Base-by-base conservation (phyloP, 2,329 filamentous ascomycete species). In the Fusarium nisikadoi region DNA sequence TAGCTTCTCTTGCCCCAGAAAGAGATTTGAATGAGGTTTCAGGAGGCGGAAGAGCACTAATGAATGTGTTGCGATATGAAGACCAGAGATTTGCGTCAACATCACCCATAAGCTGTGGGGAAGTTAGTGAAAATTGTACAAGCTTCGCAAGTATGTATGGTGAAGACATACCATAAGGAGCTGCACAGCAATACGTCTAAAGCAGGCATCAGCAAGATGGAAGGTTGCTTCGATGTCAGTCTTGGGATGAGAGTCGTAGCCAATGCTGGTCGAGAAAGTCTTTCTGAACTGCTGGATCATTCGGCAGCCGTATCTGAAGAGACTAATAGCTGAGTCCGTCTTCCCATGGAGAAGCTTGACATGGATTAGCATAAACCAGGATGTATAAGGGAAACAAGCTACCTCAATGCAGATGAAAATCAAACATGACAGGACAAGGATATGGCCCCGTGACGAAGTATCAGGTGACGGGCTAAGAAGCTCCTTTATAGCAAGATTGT, bases 361-460 rank as follows among this genome's bases (percentile, higher is more conserved):
- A 4, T 1, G 1, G 8, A 3, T 70, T 8, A 69, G 38, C 13
- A n/a, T 41, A 39, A 1, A 38, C 2, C 20, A 1, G 16, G 14
- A 2, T 25, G 6, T 5, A 25, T 6, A 1, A 11, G 5, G 0
- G 17, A 11, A 8, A 29, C 0, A 13, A 5, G 25, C 13, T 25
- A 58, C 69, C 31, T 72, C 69, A 17, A 72, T 72, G 5, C 69
- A 72, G 2, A 72, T 59, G 12, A 72, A 72, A 6, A 72, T 72
- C 6, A 72, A 38, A 47, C 70, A 72, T 8, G 70, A 72, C 0
- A 72, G 31, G 5, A 72, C 13, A 11, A 65, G 60, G 2, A 70
- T 41, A 5, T 72, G 69, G 0, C 50, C 45, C 6, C 52, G 69
- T 4, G 57, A 49, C 5, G 13, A 29, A 13, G 8, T 9, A 2